Evolutionary conservation across 2,329 filamentous ascomycete species (phyloP).

Genomic region (Fusarium siculi): DNA sequence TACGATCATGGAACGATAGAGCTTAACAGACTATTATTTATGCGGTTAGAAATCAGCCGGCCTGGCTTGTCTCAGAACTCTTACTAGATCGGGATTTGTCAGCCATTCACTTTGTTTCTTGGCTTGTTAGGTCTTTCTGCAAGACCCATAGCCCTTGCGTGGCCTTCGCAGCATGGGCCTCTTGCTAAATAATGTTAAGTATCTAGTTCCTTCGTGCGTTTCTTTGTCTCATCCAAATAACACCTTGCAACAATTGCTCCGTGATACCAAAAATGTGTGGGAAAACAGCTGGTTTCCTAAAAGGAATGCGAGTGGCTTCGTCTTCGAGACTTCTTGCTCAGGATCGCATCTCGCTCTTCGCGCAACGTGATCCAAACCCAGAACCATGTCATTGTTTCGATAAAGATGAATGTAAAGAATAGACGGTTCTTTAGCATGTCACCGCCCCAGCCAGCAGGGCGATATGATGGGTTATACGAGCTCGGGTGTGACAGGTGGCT

Average conservation of each 20-base stretch:
- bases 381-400: constrained; percentile 88
- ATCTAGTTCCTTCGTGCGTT: not conserved
- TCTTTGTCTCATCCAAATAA: not conserved
- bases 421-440: constrained; percentile 84
- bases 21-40: constrained; percentile 22
- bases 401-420: constrained; percentile 84
- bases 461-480: constrained; percentile 50
- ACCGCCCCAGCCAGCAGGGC: constrained; percentile 60
- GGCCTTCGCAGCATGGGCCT: too few species aligned
- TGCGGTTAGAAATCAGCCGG: not conserved
- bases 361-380: constrained; percentile 80
- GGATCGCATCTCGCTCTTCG: constrained; percentile 67
- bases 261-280: not conserved
- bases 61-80: not conserved
- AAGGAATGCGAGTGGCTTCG: constrained; percentile 37
- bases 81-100: not conserved
- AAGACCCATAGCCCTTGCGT: not conserved
- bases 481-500: constrained; percentile 42
- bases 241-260: not conserved
- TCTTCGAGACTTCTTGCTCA: constrained; percentile 52
- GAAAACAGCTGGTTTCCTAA: not conserved
- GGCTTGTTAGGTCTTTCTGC: not conserved
- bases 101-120: not conserved
- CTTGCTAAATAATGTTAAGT: not conserved
- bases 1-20: constrained; percentile 35